These are phyloP conservation scores for Papiliotrema flavescens DNA, from an alignment of 1,284 basidiomycete species.

Conservation along the genomic window DNA sequence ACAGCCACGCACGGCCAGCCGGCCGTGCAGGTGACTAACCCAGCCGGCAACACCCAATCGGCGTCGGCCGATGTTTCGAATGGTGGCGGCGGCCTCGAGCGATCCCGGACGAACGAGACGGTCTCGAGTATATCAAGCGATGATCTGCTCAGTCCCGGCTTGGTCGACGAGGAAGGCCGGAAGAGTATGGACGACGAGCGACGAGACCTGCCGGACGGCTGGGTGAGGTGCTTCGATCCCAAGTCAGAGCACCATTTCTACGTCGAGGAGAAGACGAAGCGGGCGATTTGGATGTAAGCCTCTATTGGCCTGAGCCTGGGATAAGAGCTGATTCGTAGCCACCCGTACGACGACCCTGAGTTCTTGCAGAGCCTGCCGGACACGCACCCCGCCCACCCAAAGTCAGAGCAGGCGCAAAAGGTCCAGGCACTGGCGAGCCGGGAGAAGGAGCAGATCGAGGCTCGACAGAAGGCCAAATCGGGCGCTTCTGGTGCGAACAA, in stretches of 20 bases:
- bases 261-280: conserved; percentile 36
- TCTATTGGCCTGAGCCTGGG: not conserved
- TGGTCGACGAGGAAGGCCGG: conserved; percentile 19
- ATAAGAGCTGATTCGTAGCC: conserved; percentile 5
- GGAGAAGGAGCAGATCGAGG: conserved; percentile 20
- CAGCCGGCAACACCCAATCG: conserved; percentile 15
- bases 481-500: not conserved
- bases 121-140: conserved; percentile 10
- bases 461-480: conserved; percentile 1
- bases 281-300: conserved; percentile 35
- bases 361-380: conserved; percentile 36
- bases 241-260: conserved; percentile 41
- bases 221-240: conserved; percentile 43
- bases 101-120: conserved; percentile 4
- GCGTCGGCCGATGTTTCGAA: conserved; percentile 4
- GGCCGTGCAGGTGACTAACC: conserved; percentile 16
- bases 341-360: conserved; percentile 44
- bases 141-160: conserved; percentile 2
- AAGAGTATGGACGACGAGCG: conserved; percentile 39
- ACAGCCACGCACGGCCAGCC: conserved; percentile 9
- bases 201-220: conserved; percentile 41
- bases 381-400: conserved; percentile 40
- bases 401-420: conserved; percentile 28
- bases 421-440: conserved; percentile 18
- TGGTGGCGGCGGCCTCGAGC: not conserved